These are phyloP conservation scores for Yamadazyma takamatsuzukensis DNA, from an alignment of 805 yeast genomes.

Conservation along the genomic window DNA sequence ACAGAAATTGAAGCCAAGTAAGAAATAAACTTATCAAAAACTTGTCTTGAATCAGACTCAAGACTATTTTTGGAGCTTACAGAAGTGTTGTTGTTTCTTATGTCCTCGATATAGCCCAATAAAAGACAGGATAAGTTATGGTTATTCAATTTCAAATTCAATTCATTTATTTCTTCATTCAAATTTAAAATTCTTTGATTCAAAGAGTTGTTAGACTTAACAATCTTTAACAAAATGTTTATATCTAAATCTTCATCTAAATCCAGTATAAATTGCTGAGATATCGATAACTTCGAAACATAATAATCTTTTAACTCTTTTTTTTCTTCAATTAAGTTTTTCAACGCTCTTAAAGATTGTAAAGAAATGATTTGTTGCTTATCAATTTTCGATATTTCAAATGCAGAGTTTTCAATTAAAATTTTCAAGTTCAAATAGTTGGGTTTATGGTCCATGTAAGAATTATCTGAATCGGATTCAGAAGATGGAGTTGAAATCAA, in stretches of 20 bases:
- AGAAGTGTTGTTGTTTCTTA: constrained; percentile 19
- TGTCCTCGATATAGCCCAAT: constrained; percentile 46
- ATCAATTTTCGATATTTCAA: constrained; percentile 34
- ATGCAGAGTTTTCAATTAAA: constrained; percentile 43
- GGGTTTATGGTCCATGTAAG: constrained; percentile 12
- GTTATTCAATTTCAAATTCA: constrained; percentile 26
- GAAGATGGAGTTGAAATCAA: constrained; percentile 18
- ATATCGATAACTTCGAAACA: constrained; percentile 24
- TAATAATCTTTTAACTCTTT: constrained; percentile 28
- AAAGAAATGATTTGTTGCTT: constrained; percentile 32
- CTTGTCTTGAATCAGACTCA: constrained; percentile 4
- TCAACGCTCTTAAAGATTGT: constrained; percentile 22
- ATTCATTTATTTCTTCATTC: constrained; percentile 25
- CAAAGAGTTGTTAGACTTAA: constrained; percentile 28
- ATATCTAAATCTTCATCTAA: constrained; percentile 27
- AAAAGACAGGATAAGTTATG: constrained; percentile 45
- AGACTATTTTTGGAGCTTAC: neutral
- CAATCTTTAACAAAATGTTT: constrained; percentile 24
- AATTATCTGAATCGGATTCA: constrained; percentile 14
- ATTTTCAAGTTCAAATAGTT: constrained; percentile 39
- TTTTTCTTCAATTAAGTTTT: constrained; percentile 26
- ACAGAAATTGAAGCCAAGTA: constrained; percentile 47
- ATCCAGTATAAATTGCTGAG: constrained; percentile 31
- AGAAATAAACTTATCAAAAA: constrained; percentile 42
- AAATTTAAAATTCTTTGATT: constrained; percentile 26